Evolutionary conservation across 805 yeast genomes (phyloP).

Genomic region (Diddensiella caesifluorescens): DNA sequence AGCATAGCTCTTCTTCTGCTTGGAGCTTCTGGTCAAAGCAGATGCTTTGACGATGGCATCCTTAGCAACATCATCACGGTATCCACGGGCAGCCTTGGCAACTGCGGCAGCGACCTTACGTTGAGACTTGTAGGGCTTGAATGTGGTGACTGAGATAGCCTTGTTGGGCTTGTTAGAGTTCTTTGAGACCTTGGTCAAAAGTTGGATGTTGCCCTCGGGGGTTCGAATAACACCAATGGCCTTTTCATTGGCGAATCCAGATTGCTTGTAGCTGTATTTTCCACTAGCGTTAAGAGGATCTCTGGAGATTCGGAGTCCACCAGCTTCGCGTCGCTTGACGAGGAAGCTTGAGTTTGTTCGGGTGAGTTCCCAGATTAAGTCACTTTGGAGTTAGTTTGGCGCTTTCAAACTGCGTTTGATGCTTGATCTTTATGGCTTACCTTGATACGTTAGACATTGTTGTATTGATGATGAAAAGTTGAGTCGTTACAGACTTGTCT

Average conservation of each 20-base stretch:
- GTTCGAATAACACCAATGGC: slow-evolving; percentile 41
- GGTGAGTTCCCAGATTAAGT: slow-evolving; percentile 49
- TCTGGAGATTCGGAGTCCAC: slow-evolving; percentile 40
- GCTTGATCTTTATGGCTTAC: not conserved
- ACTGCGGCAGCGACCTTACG: slow-evolving; percentile 43
- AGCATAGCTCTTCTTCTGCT: slow-evolving; percentile 35
- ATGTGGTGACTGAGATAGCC: slow-evolving; percentile 34
- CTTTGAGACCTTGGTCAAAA: slow-evolving; percentile 41
- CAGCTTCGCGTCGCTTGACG: slow-evolving; percentile 41
- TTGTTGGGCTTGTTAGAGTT: slow-evolving; percentile 45
- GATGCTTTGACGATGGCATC: slow-evolving; percentile 47
- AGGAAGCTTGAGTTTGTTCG: slow-evolving; percentile 43
- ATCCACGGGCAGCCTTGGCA: slow-evolving; percentile 41
- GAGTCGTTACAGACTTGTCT: not conserved
- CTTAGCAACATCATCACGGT: slow-evolving; percentile 46
- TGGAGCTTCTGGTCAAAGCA: slow-evolving; percentile 38
- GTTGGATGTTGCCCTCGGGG: slow-evolving; percentile 36
- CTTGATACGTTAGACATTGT: slow-evolving; percentile 19
- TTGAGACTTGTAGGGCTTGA: slow-evolving; percentile 40
- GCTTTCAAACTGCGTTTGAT: not conserved
- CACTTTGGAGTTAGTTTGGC: slow-evolving; percentile 25
- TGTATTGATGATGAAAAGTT: slow-evolving; percentile 4
- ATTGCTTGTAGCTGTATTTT: slow-evolving; percentile 41
- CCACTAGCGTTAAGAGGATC: slow-evolving; percentile 48
- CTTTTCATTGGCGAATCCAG: slow-evolving; percentile 47